These are phyloP conservation scores for Vigna reflexopilosa DNA, from an alignment of 306 rosid species.

Conservation along the genomic window DNA sequence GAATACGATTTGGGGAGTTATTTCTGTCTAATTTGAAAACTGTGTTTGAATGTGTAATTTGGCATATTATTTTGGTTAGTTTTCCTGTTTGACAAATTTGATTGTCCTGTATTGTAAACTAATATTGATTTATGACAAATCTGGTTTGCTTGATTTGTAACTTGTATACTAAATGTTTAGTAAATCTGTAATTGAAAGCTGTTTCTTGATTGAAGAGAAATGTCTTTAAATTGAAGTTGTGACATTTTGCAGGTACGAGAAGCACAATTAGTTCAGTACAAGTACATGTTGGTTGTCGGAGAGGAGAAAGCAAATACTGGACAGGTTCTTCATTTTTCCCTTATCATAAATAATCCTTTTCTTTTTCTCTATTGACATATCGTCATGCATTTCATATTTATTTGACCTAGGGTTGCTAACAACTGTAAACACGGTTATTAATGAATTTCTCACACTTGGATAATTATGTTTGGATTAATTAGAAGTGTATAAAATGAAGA, in stretches of 20 bases:
- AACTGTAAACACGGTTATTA: not conserved
- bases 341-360: slow-evolving; percentile 1
- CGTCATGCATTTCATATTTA: slow-evolving; percentile 4
- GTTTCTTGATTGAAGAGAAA: not conserved
- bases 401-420: slow-evolving; percentile 14
- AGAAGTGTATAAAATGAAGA: not conserved
- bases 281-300: slow-evolving; percentile 90
- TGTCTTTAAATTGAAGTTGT: slow-evolving; percentile 36
- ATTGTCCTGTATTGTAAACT: too few species aligned
- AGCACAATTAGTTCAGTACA: slow-evolving; percentile 87
- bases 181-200: not conserved
- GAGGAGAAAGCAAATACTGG: slow-evolving; percentile 88
- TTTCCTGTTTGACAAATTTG: too few species aligned
- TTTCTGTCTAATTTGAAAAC: too few species aligned
- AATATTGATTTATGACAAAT: too few species aligned
- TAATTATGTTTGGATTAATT: not conserved
- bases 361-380: slow-evolving; percentile 1
- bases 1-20: too few species aligned
- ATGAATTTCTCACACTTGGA: not conserved
- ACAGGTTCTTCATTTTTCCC: slow-evolving; percentile 63
- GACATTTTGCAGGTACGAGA: slow-evolving; percentile 76
- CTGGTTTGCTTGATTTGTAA: too few species aligned
- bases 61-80: too few species aligned
- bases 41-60: too few species aligned
- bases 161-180: not conserved